phyloP scores from a whole-genome alignment of 495 filamentous ascomycete genomes.

The Trichoderma virens region DNA sequence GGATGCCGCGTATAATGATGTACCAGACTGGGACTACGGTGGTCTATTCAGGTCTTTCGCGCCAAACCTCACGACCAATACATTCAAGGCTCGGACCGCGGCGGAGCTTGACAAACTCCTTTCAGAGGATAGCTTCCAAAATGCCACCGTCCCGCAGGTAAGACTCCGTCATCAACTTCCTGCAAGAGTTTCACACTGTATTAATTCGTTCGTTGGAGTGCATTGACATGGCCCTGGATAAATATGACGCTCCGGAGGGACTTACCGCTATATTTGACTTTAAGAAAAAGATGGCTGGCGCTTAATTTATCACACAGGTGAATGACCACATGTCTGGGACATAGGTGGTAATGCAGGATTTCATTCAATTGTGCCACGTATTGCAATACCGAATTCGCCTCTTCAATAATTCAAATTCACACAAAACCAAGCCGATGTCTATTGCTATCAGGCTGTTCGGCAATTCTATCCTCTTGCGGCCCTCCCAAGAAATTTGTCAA shows the following conservation, averaged over 20 bases:
- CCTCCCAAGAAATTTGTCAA: too few species aligned
- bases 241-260: slow-evolving; percentile 14
- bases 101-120: slow-evolving; percentile 31
- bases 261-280: slow-evolving; percentile 16
- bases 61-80: slow-evolving; percentile 20
- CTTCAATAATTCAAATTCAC: too few species aligned
- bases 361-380: background rate
- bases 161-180: background rate
- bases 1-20: slow-evolving; percentile 41
- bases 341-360: background rate
- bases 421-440: too few species aligned
- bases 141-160: slow-evolving; percentile 30
- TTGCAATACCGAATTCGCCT: too few species aligned
- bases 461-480: too few species aligned
- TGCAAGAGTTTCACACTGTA: background rate
- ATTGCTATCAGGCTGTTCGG: too few species aligned
- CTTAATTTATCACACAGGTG: background rate
- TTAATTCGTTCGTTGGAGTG: slow-evolving; percentile 6
- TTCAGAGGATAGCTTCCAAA: slow-evolving; percentile 26
- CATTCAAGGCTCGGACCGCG: slow-evolving; percentile 28
- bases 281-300: background rate
- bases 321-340: background rate
- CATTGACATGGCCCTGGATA: slow-evolving; percentile 19
- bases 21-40: slow-evolving; percentile 39
- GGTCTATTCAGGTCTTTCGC: slow-evolving; percentile 32